phyloP scores from a whole-genome alignment of 2,329 filamentous ascomycete genomes.

The Xylaria sp. region DNA sequence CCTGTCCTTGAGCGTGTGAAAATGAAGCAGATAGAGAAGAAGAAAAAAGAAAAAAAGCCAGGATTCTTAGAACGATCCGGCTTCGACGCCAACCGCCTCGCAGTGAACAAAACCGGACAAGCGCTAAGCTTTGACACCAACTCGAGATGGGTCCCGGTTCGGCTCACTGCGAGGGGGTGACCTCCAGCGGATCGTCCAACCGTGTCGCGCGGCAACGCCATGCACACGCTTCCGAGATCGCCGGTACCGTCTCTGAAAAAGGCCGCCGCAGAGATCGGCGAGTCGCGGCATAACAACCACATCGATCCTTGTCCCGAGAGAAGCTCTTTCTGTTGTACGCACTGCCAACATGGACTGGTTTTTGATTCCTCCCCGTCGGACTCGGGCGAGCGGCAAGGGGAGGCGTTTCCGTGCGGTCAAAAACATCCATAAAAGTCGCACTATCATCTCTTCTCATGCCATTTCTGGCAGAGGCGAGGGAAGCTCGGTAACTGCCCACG shows the following conservation, averaged over 20 bases:
- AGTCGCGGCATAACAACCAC: slow-evolving; percentile 21
- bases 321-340: slow-evolving; percentile 77
- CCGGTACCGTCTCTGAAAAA: slow-evolving; percentile 29
- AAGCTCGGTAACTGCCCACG: slow-evolving; percentile 36
- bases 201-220: slow-evolving; percentile 19
- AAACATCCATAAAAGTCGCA: slow-evolving; percentile 96
- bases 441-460: slow-evolving; percentile 54
- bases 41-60: slow-evolving; percentile 38
- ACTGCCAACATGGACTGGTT: slow-evolving; percentile 88
- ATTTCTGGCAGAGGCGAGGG: slow-evolving; percentile 53
- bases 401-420: slow-evolving; percentile 80
- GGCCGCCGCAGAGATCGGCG: slow-evolving; percentile 34
- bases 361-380: slow-evolving; percentile 80
- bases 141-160: slow-evolving; percentile 80
- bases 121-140: slow-evolving; percentile 93
- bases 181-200: slow-evolving; percentile 23
- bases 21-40: too few species aligned
- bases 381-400: slow-evolving; percentile 52
- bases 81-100: slow-evolving; percentile 15
- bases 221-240: slow-evolving; percentile 12
- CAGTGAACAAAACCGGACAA: slow-evolving; percentile 65
- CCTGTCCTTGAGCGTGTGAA: slow-evolving; percentile 11
- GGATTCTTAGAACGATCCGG: slow-evolving; percentile 5
- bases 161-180: slow-evolving; percentile 32
- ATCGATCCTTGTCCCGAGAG: slow-evolving; percentile 29